phyloP scores from a whole-genome alignment of 495 filamentous ascomycete genomes.

The Penicillium waksmanii region DNA sequence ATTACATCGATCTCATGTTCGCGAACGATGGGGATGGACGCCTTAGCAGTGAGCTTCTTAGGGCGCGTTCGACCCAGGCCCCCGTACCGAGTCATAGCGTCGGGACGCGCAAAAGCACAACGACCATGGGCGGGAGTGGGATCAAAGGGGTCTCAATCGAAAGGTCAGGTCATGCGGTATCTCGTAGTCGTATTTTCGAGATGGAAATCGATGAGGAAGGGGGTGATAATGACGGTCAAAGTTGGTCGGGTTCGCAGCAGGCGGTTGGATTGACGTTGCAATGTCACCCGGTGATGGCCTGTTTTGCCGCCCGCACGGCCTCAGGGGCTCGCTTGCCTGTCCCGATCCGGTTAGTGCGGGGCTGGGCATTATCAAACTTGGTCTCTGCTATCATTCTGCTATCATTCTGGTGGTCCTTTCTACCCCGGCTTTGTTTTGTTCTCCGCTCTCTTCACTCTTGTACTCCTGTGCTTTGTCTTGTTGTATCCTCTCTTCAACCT shows the following conservation, averaged over 20 bases:
- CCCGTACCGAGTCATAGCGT: slow-evolving; percentile 71
- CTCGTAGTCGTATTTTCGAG: slow-evolving; percentile 58
- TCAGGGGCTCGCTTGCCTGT: slow-evolving; percentile 54
- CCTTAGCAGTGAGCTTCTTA: slow-evolving; percentile 90
- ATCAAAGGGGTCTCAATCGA: slow-evolving; percentile 49
- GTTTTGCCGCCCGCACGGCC: slow-evolving; percentile 52
- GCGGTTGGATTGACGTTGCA: slow-evolving; percentile 71
- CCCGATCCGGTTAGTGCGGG: slow-evolving; percentile 51
- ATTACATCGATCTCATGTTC: slow-evolving; percentile 85
- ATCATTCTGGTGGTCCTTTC: too few species aligned
- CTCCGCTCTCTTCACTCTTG: too few species aligned
- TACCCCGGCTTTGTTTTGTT: too few species aligned
- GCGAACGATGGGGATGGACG: slow-evolving; percentile 79
- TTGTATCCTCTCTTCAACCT: too few species aligned
- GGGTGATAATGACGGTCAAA: slow-evolving; percentile 63
- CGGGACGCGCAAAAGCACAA: slow-evolving; percentile 52
- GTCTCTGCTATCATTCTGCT: background rate
- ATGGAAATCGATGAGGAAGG: slow-evolving; percentile 51
- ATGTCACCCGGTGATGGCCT: slow-evolving; percentile 48
- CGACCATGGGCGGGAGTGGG: slow-evolving; percentile 46
- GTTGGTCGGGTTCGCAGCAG: slow-evolving; percentile 41
- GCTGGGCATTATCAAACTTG: slow-evolving; percentile 48
- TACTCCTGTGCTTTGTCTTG: too few species aligned
- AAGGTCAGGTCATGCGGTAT: slow-evolving; percentile 58
- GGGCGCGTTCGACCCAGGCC: slow-evolving; percentile 65